These are phyloP conservation scores for Neofusicoccum parvum DNA, from an alignment of 2,329 filamentous ascomycete genomes.

Conservation along the genomic window DNA sequence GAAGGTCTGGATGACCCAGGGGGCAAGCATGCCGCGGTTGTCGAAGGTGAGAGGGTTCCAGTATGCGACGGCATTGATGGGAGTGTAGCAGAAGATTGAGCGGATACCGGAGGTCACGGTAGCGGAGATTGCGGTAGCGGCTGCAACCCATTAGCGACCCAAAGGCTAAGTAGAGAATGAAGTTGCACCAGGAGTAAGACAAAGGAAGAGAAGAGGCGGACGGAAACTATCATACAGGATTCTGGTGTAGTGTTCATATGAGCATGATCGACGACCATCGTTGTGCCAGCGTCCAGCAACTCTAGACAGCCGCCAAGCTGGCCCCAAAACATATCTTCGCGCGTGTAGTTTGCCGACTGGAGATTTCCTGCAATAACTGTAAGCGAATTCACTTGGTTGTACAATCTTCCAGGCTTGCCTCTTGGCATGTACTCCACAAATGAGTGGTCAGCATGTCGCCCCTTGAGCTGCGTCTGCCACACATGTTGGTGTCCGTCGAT, in stretches of 20 bases:
- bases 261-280: slow-evolving; percentile 57
- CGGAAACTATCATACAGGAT: slow-evolving; percentile 32
- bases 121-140: slow-evolving; percentile 41
- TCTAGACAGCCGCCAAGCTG: slow-evolving; percentile 50
- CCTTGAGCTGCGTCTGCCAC: slow-evolving; percentile 59
- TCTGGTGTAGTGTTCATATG: slow-evolving; percentile 35
- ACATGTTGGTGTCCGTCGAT: slow-evolving; percentile 56
- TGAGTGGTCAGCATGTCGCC: slow-evolving; percentile 53
- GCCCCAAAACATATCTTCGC: slow-evolving; percentile 26
- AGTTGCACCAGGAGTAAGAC: not conserved
- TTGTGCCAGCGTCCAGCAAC: slow-evolving; percentile 56
- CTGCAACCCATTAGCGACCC: slow-evolving; percentile 15
- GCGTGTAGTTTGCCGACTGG: slow-evolving; percentile 30
- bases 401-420: slow-evolving; percentile 29
- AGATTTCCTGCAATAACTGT: slow-evolving; percentile 39
- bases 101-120: slow-evolving; percentile 29
- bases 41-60: slow-evolving; percentile 49
- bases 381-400: too few species aligned
- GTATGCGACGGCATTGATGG: not conserved
- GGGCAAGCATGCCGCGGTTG: slow-evolving; percentile 48
- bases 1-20: slow-evolving; percentile 43
- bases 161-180: too few species aligned
- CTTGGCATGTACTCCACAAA: slow-evolving; percentile 48
- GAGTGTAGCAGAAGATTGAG: slow-evolving; percentile 27
- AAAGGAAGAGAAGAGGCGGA: not conserved